A percentile compares a stretch with the other conserved stretches of the same genome.
These are phyloP conservation scores for Tetrapisispora phaffii DNA, from an alignment of 805 yeast species.

Conservation along the genomic window DNA sequence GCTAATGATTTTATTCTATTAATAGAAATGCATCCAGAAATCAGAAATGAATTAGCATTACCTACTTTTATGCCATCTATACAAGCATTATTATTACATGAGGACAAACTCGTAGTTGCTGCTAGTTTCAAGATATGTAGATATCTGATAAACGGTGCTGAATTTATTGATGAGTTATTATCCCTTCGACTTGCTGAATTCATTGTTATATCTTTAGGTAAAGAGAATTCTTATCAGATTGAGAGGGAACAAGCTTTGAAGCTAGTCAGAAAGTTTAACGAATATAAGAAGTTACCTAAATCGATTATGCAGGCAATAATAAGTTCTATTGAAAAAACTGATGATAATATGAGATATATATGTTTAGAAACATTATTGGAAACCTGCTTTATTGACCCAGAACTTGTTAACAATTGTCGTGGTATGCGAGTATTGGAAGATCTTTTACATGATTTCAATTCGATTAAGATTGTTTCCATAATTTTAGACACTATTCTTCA, in stretches of 20 bases:
- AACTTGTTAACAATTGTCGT: slow-evolving; percentile 36
- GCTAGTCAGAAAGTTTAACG: slow-evolving; percentile 52
- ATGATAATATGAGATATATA: slow-evolving; percentile 40
- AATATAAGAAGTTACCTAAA: slow-evolving; percentile 49
- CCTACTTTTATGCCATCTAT: slow-evolving; percentile 48
- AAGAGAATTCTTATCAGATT: slow-evolving; percentile 41
- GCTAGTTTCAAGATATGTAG: slow-evolving; percentile 71
- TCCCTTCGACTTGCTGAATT: slow-evolving; percentile 51
- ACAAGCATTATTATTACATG: slow-evolving; percentile 49
- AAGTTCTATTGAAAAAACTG: slow-evolving; percentile 48
- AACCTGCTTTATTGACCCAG: slow-evolving; percentile 38
- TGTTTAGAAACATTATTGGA: slow-evolving; percentile 54
- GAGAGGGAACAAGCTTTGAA: slow-evolving; percentile 76
- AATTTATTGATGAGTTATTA: slow-evolving; percentile 45
- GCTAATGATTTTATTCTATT: slow-evolving; percentile 58
- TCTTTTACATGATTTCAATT: slow-evolving; percentile 19
- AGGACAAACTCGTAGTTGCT: slow-evolving; percentile 53
- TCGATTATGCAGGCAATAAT: slow-evolving; percentile 60
- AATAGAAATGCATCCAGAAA: slow-evolving; percentile 45
- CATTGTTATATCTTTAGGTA: slow-evolving; percentile 53
- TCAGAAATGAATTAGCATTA: slow-evolving; percentile 55
- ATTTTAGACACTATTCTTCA: slow-evolving; percentile 23
- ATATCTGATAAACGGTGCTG: slow-evolving; percentile 45
- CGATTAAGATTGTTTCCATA: slow-evolving; percentile 19
- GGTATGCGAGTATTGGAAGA: slow-evolving; percentile 36